These are phyloP conservation scores for Eruca vesicaria DNA, from an alignment of 441 rosid species.

Conservation along the genomic window DNA sequence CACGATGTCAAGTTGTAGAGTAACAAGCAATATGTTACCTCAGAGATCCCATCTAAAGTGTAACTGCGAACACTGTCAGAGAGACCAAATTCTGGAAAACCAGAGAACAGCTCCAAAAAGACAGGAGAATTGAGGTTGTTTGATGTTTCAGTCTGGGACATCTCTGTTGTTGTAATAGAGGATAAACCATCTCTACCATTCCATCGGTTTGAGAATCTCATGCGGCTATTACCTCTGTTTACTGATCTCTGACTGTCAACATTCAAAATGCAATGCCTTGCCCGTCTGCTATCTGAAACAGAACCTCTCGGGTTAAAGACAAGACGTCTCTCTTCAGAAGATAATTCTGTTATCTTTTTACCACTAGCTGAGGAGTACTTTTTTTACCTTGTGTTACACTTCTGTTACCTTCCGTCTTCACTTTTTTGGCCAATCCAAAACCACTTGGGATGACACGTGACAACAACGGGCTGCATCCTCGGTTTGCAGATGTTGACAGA, in stretches of 20 bases:
- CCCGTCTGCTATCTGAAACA: constrained; percentile 51
- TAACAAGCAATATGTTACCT: constrained; percentile 50
- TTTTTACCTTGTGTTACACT: too few species aligned
- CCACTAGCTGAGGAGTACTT: constrained; percentile 57
- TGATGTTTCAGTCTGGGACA: constrained; percentile 47
- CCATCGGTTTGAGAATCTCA: constrained; percentile 52
- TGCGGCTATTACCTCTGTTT: constrained; percentile 36
- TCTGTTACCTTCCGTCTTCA: constrained; percentile 46
- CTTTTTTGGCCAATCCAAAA: constrained; percentile 49
- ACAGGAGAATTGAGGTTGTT: constrained; percentile 49
- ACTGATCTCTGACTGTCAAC: constrained; percentile 56
- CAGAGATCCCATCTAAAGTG: constrained; percentile 88
- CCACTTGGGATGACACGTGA: constrained; percentile 53
- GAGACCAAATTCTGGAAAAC: constrained; percentile 59
- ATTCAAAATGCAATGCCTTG: constrained; percentile 45
- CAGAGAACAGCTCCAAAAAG: constrained; percentile 46
- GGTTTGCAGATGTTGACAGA: too few species aligned
- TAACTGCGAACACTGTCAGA: constrained; percentile 55
- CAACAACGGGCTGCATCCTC: constrained; percentile 48
- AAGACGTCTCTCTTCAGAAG: constrained; percentile 42
- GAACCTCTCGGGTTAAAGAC: constrained; percentile 51
- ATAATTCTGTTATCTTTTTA: constrained; percentile 48
- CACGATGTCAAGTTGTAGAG: constrained; percentile 38
- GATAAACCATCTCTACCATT: constrained; percentile 41
- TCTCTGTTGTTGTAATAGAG: constrained; percentile 35